Base-by-base conservation (phyloP, 805 yeast genomes). In the Yamadazyma sp. region DNA sequence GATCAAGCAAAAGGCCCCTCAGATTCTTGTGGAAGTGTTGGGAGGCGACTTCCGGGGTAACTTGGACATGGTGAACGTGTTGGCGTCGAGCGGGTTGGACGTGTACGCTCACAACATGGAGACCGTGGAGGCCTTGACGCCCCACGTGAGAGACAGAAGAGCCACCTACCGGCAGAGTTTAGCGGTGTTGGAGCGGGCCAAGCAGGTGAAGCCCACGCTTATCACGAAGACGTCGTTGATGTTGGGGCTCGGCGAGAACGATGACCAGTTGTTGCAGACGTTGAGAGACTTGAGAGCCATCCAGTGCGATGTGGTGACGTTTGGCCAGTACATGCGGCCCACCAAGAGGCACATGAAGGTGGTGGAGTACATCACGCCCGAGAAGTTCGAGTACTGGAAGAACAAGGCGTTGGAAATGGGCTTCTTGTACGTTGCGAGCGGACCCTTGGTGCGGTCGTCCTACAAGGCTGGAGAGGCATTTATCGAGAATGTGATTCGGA, bases 311-410 rank as follows among this genome's bases (percentile, higher is more conserved):
- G 95, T 93, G 34, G 96, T 93, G 12, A 93, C 99, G 0, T 93
- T 93, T 64, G 99, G 99, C 24, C 99, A 93, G 65, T 93, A 93
- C 62, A 93, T 93, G 97, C 77, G 99, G 59, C 99, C 99, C 30
- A 93, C 99, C 2, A 93, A 86, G 64, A 81, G 99, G 56, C 99
- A 93, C 62, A 89, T 93, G 95, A 90, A 90, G 67, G 99, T 93
- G 28, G 96, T 87, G 8, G 97, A 91, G 50, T 93, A 93, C 54
- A 78, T 93, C 13, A 84, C 80, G 17, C 99, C 99, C 2, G 96
- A 86, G 50, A 89, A 88, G 60, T 93, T 93, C 59, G 95, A 90
- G 43, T 73, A 83, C 58, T 93, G 99, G 99, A 88, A 82, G 54
- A 79, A 84, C 40, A 75, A 72, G 7, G 98, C 99, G 0, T 60